phyloP scores from a whole-genome alignment of 1,284 basidiomycete genomes.

The Rhodotorula sp. region DNA sequence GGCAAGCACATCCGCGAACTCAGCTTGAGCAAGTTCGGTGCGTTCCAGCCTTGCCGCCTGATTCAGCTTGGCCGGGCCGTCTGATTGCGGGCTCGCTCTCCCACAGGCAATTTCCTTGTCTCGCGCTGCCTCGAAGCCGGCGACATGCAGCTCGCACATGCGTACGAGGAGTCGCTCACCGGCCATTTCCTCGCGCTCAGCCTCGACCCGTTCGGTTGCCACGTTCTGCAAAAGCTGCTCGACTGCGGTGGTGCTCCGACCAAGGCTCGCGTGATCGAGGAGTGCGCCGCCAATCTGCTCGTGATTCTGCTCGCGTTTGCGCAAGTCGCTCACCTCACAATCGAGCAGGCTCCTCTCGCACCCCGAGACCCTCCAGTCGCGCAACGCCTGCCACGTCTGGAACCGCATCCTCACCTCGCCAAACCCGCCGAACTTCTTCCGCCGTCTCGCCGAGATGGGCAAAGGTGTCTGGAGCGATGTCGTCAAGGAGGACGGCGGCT shows the following conservation, averaged over 20 bases:
- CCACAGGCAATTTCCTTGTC: constrained; percentile 38
- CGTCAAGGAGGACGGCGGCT: constrained; percentile 30
- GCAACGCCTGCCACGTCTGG: constrained; percentile 27
- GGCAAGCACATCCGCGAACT: constrained; percentile 15
- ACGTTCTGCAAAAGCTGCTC: constrained; percentile 35
- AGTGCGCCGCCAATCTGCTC: constrained; percentile 1
- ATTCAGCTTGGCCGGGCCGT: neutral
- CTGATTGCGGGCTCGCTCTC: neutral
- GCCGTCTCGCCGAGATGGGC: constrained; percentile 22
- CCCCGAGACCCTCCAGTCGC: constrained; percentile 15
- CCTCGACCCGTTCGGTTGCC: constrained; percentile 36
- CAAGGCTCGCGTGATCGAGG: constrained; percentile 24
- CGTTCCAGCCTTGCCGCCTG: neutral
- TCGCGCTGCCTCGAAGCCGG: constrained; percentile 35
- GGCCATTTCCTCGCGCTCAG: constrained; percentile 18
- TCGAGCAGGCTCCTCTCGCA: constrained; percentile 15
- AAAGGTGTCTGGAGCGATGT: constrained; percentile 10
- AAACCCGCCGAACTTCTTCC: constrained; percentile 28
- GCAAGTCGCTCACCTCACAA: no score
- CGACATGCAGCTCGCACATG: constrained; percentile 1
- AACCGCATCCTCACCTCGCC: constrained; percentile 26
- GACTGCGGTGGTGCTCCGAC: constrained; percentile 23
- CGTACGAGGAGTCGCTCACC: neutral
- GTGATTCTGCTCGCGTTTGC: no score
- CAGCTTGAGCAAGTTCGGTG: constrained; percentile 35